These are phyloP conservation scores for Blastomyces silverae DNA, from an alignment of 2,329 filamentous ascomycete species.

Conservation along the genomic window DNA sequence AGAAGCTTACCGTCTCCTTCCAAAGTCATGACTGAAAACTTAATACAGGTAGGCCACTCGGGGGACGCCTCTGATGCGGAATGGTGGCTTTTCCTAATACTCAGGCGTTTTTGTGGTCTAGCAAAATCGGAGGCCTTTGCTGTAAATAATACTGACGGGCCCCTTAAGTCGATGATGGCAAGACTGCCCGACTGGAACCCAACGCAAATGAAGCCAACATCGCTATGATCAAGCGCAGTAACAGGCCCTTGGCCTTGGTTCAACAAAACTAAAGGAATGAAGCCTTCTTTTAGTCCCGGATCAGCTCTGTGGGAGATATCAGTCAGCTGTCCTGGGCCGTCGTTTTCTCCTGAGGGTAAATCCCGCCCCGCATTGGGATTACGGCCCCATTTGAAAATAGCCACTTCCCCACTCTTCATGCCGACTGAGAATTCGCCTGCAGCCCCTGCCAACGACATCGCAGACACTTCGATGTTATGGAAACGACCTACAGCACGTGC, in stretches of 20 bases:
- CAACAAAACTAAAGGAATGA: constrained; percentile 73
- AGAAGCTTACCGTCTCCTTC: constrained; percentile 64
- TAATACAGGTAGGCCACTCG: constrained; percentile 74
- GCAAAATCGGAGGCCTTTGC: constrained; percentile 64
- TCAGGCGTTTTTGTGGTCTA: constrained; percentile 68
- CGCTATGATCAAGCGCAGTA: constrained; percentile 73
- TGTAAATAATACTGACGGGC: constrained; percentile 75
- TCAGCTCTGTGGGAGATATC: constrained; percentile 69
- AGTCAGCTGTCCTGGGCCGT: constrained; percentile 63
- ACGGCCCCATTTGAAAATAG: constrained; percentile 79
- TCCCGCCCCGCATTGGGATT: constrained; percentile 68
- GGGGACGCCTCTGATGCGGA: constrained; percentile 44
- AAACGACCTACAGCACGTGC: constrained; percentile 73
- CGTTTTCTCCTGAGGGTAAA: constrained; percentile 44
- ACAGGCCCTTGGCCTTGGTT: constrained; percentile 78
- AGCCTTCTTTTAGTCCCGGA: constrained; percentile 64
- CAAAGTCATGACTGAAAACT: constrained; percentile 88
- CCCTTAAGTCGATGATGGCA: constrained; percentile 78
- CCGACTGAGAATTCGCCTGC: constrained; percentile 83
- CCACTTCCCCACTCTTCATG: constrained; percentile 71
- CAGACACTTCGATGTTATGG: constrained; percentile 66
- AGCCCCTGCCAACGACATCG: constrained; percentile 70
- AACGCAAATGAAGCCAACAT: constrained; percentile 83
- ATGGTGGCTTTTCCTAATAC: constrained; percentile 55
- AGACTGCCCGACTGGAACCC: constrained; percentile 79